phyloP scores from a whole-genome alignment of 1,284 basidiomycete genomes.

The Xanthoconium separans region DNA sequence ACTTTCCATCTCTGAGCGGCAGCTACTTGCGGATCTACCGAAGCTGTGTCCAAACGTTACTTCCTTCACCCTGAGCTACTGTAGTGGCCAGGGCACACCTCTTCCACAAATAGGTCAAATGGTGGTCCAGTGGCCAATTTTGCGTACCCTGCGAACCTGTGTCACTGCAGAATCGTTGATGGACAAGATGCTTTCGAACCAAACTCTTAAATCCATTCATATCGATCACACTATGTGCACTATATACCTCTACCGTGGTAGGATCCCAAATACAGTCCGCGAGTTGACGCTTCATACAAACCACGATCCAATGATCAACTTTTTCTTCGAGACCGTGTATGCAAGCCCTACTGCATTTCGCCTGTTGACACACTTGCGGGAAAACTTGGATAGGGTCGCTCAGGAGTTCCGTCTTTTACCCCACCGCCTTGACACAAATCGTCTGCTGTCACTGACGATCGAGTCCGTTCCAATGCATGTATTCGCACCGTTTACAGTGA shows the following conservation, averaged over 20 bases:
- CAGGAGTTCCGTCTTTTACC: constrained; percentile 10
- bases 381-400: not conserved
- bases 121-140: constrained; percentile 12
- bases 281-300: constrained; percentile 4
- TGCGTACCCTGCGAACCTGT: constrained; percentile 4
- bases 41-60: constrained; percentile 17
- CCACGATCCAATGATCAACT: not conserved
- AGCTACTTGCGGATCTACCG: constrained; percentile 6
- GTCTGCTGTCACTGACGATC: constrained; percentile 8
- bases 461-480: not conserved
- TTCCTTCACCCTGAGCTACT: constrained; percentile 10
- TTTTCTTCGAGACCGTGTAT: not conserved
- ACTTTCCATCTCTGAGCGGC: constrained; percentile 1
- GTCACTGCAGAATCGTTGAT: constrained; percentile 9
- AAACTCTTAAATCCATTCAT: constrained; percentile 2
- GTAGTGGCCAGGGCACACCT: not conserved
- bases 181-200: constrained; percentile 4
- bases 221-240: constrained; percentile 1
- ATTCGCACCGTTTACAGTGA: not conserved
- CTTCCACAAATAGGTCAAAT: constrained; percentile 10
- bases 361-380: constrained; percentile 6
- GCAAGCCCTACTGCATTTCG: constrained; percentile 11
- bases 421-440: constrained; percentile 5
- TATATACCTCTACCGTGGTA: no score
- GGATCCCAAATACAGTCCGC: constrained; percentile 6